Conservation (phyloP, 345 rosid genomes). For the Corchorus olitorius region DNA sequence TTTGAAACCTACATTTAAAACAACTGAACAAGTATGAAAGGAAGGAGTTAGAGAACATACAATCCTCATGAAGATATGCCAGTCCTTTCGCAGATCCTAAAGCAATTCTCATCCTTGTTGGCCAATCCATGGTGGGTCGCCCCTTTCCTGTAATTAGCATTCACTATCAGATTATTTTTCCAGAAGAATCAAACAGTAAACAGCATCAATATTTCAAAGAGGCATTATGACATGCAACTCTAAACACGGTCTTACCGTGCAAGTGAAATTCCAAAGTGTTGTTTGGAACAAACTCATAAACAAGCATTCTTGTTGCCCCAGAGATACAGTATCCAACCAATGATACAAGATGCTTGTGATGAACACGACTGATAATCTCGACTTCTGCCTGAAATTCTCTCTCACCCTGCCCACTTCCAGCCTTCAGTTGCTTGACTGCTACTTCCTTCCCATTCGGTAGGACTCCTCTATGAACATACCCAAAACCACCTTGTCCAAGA, state of each 20-base stretch:
- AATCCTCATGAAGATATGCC: slow-evolving; percentile 95
- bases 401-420: slow-evolving; percentile 47
- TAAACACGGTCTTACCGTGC: slow-evolving; percentile 36
- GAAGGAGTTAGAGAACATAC: slow-evolving; percentile 41
- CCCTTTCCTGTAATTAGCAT: slow-evolving; percentile 51
- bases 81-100: slow-evolving; percentile 92
- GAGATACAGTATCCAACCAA: slow-evolving; percentile 53
- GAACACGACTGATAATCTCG: slow-evolving; percentile 46
- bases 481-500: slow-evolving; percentile 57
- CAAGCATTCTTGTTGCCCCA: slow-evolving; percentile 47
- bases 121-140: slow-evolving; percentile 69
- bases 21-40: neutral
- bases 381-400: slow-evolving; percentile 40
- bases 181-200: neutral
- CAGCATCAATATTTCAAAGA: neutral
- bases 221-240: neutral
- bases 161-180: neutral
- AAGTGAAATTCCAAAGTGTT: slow-evolving; percentile 48
- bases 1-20: neutral
- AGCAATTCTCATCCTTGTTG: slow-evolving; percentile 74
- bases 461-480: slow-evolving; percentile 47
- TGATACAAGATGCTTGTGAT: slow-evolving; percentile 51
- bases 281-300: slow-evolving; percentile 57
- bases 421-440: slow-evolving; percentile 50
- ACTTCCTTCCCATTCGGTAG: slow-evolving; percentile 49